Evolutionary conservation across 83 land plant species (phyloP).

Genomic region (Picea abies): DNA sequence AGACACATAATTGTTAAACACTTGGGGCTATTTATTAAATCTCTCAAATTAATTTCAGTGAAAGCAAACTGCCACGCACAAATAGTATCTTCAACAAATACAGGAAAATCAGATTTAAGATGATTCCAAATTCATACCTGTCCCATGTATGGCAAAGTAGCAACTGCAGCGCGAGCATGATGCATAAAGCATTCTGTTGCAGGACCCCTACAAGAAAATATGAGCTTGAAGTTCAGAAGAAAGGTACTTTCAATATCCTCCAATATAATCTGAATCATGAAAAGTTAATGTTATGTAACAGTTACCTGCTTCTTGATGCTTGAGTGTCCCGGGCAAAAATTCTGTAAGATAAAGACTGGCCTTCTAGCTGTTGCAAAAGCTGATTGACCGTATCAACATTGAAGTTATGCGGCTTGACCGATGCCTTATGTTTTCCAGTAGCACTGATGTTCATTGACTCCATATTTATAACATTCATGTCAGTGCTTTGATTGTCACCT

Average conservation of each 20-base stretch:
- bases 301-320: conserved; percentile 76
- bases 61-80: background rate
- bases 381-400: conserved; percentile 45
- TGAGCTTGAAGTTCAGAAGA: background rate
- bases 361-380: conserved; percentile 62
- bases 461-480: conserved; percentile 12
- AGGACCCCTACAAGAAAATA: conserved; percentile 57
- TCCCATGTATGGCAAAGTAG: conserved; percentile 42
- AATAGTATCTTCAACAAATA: background rate
- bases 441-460: background rate
- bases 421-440: background rate
- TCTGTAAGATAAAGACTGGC: conserved; percentile 64
- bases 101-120: conserved; percentile 6
- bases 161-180: conserved; percentile 78
- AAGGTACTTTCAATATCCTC: background rate
- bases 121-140: conserved; percentile 22
- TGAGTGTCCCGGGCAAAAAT: conserved; percentile 88
- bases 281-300: background rate
- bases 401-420: conserved; percentile 46
- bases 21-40: background rate
- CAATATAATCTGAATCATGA: conserved; percentile 1
- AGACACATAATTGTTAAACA: background rate
- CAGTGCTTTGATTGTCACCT: background rate
- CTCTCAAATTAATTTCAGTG: background rate
- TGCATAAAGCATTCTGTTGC: conserved; percentile 76